Evolutionary conservation across 2,329 filamentous ascomycete genomes (phyloP), one percentile per base, ranked within the genome.

Genomic region (Hypoxylon sp.): DNA sequence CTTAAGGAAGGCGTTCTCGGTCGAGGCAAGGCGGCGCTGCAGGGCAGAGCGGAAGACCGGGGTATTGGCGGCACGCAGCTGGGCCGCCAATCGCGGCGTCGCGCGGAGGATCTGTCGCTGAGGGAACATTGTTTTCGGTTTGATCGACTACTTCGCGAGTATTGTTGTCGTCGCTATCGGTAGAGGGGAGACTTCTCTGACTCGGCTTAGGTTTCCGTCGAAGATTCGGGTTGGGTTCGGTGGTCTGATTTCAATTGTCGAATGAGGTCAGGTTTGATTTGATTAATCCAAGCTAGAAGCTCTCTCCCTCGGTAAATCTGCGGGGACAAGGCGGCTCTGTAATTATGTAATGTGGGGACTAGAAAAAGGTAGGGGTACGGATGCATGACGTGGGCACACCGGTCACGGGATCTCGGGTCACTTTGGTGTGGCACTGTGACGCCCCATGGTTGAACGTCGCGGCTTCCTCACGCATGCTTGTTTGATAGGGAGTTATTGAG

Each of bases 1-100:
- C 77, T 91, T 90, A 85, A 96, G 90, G 87, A 98, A 99, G 77
- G 90, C 89, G 83, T 97, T 98, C 84, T 97, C 92, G 80, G 90
- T 88, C 75, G 92, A 84, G 74, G 89, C 90, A 76, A 93, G 86
- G 75, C 90, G 90, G 80, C 91, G 89, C 85, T 92, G 91, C 74
- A 87, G 73, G 69, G 83, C 79, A 55, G 82, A 81, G 77, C 87
- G 88, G 75, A 83, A 78, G 74, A 84, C 81, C 69, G 84, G 80
- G 70, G 29, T 32, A 50, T 65, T 65, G 54, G 80, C 76, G 77
- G 80, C 75, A 76, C 87, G 87, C 73, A 89, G 79, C 80, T 87
- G 87, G 74, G 86, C 83, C 72, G 83, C 80, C 73, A 87, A 81
- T 81, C 90, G 90, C 83, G 89, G 88, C 71, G 87, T 82, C 68